These are phyloP conservation scores for Taiwanofungus camphoratus DNA, from an alignment of 1,284 basidiomycete genomes.

Conservation along the genomic window DNA sequence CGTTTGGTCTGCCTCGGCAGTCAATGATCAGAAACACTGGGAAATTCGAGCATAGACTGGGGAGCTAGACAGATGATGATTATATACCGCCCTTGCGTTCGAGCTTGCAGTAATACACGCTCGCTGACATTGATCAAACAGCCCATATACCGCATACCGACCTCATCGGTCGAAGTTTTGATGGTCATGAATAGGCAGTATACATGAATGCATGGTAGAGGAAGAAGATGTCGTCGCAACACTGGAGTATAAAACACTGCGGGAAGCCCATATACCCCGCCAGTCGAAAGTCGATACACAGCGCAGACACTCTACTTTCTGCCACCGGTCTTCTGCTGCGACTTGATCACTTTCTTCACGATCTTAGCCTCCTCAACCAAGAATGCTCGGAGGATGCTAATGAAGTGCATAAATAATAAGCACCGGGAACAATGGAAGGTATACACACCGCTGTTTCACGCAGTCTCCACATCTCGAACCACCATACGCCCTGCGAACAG, in stretches of 20 bases:
- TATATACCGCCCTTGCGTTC: too few species aligned
- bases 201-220: conserved; percentile 27
- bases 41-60: too few species aligned
- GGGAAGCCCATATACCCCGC: conserved; percentile 14
- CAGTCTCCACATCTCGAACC: conserved; percentile 93
- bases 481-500: conserved; percentile 90
- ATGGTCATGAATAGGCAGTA: conserved; percentile 23
- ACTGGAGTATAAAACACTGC: conserved; percentile 10
- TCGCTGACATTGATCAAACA: too few species aligned
- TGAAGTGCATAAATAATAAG: neutral
- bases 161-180: conserved; percentile 28
- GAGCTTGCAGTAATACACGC: neutral
- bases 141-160: conserved; percentile 23
- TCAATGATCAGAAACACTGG: too few species aligned
- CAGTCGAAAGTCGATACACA: conserved; percentile 16
- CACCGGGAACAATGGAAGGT: neutral
- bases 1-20: too few species aligned
- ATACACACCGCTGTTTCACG: conserved; percentile 81
- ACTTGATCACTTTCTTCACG: conserved; percentile 99
- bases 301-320: conserved; percentile 26
- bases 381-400: conserved; percentile 96
- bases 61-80: too few species aligned
- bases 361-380: conserved; percentile 99
- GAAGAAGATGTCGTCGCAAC: conserved; percentile 23
- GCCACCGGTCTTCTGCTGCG: conserved; percentile 49